Percentiles rank a stretch among this genome's conserved stretches.
Conservation (phyloP, 2,329 filamentous ascomycete genomes). For the Acrocalymma vagum region DNA sequence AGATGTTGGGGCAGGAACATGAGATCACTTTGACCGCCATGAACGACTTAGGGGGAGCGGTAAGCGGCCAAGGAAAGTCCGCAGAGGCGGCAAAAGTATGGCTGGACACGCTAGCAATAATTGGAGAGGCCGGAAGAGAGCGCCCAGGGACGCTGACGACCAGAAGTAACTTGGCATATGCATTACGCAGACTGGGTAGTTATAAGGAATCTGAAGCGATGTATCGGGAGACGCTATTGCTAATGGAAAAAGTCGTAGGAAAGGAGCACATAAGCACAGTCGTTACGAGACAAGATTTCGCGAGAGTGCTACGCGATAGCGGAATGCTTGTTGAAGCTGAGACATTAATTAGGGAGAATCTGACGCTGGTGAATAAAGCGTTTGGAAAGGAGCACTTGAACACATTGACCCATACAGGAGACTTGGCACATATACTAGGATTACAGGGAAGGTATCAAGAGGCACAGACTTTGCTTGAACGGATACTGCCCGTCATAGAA, state of each 20-base stretch:
- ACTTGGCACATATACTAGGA: neutral
- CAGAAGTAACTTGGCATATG: constrained; percentile 1
- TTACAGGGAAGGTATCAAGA: constrained; percentile 1
- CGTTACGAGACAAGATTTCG: constrained; percentile 2
- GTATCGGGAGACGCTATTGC: neutral
- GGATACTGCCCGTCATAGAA: neutral
- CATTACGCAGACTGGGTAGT: neutral
- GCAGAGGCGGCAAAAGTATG: neutral
- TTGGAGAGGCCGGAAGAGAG: neutral
- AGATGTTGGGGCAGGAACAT: constrained; percentile 17
- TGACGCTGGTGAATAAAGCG: neutral
- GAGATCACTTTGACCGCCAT: constrained; percentile 9
- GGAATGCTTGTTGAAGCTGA: neutral
- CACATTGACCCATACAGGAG: neutral
- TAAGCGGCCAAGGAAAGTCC: neutral
- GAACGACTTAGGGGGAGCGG: neutral
- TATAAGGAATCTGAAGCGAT: constrained; percentile 1
- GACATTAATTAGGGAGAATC: neutral
- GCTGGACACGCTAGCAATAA: neutral
- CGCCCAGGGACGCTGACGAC: neutral
- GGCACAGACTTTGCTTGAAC: neutral
- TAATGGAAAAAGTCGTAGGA: constrained; percentile 7
- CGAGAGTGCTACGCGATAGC: neutral
- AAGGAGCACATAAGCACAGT: constrained; percentile 7
- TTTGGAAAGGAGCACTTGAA: neutral